phyloP scores from a whole-genome alignment of 2,329 filamentous ascomycete species.

The Neoscytalidium dimidiatum region DNA sequence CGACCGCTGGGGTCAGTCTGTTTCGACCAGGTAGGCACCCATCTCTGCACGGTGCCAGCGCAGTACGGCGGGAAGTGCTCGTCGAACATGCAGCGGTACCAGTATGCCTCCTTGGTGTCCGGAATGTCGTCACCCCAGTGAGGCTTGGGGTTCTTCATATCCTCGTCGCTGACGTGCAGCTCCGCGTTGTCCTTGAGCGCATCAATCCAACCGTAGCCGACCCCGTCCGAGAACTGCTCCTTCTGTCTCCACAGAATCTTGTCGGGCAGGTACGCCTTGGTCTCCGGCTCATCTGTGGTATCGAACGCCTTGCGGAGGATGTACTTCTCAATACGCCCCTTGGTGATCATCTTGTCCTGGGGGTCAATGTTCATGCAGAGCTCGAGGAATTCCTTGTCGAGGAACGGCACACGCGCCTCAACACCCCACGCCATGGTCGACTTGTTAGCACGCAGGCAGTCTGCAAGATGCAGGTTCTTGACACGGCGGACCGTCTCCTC shows the following conservation, averaged over 20 bases:
- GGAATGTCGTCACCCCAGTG: slow-evolving; percentile 94
- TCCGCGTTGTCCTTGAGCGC: slow-evolving; percentile 94
- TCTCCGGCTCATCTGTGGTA: slow-evolving; percentile 79
- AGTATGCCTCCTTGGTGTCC: slow-evolving; percentile 97
- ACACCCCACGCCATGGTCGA: slow-evolving; percentile 97
- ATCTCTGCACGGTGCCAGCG: slow-evolving; percentile 90
- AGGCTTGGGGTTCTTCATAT: slow-evolving; percentile 98
- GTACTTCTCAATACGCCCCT: slow-evolving; percentile 92
- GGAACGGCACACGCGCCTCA: slow-evolving; percentile 95
- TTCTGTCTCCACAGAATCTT: slow-evolving; percentile 98
- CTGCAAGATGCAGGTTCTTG: slow-evolving; percentile 94
- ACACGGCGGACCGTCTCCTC: slow-evolving; percentile 90
- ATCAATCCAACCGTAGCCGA: slow-evolving; percentile 99
- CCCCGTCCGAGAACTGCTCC: slow-evolving; percentile 98
- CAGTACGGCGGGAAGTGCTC: slow-evolving; percentile 95
- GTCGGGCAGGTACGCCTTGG: slow-evolving; percentile 86
- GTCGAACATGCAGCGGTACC: slow-evolving; percentile 98
- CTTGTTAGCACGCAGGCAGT: slow-evolving; percentile 98
- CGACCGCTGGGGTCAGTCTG: slow-evolving; percentile 91
- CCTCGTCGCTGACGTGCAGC: slow-evolving; percentile 86
- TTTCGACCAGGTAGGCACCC: slow-evolving; percentile 97
- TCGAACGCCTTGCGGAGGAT: slow-evolving; percentile 98
- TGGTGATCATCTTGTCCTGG: slow-evolving; percentile 91
- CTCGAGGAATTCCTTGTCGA: slow-evolving; percentile 97
- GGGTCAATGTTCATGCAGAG: slow-evolving; percentile 92